Percentiles rank a stretch among this genome's conserved stretches.
Conservation (phyloP, 2,329 filamentous ascomycete species). For the Allantophomopsis lycopodina region DNA sequence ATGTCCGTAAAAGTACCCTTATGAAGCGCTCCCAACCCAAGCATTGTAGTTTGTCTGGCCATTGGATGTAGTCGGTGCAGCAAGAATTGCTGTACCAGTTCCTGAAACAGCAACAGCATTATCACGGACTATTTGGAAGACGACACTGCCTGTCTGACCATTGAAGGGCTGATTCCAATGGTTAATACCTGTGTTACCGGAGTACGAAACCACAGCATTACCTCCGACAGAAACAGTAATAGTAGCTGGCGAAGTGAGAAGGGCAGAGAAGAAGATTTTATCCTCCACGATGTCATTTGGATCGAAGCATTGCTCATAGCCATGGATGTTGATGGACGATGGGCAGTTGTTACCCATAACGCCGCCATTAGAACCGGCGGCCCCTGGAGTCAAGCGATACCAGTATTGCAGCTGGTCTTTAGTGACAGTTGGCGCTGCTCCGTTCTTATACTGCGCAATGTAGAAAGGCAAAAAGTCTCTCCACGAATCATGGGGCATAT, state of each 20-base stretch:
- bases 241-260: neutral
- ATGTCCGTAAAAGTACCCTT: too few species aligned
- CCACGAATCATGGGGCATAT: constrained; percentile 27
- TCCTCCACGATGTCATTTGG: constrained; percentile 1
- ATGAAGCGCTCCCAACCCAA: too few species aligned
- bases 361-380: neutral
- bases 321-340: too few species aligned
- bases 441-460: constrained; percentile 1
- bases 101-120: neutral
- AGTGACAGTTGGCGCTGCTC: neutral
- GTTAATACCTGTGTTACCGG: neutral
- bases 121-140: neutral
- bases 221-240: neutral
- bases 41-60: neutral
- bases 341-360: constrained; percentile 1
- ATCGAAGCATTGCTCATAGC: too few species aligned
- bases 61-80: neutral
- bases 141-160: neutral
- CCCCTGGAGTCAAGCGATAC: neutral
- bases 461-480: neutral
- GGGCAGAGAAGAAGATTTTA: constrained; percentile 1
- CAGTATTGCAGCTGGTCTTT: neutral
- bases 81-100: neutral
- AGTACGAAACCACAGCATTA: neutral
- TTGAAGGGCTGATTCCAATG: constrained; percentile 1